Evolutionary conservation across 2,329 filamentous ascomycete species (phyloP), one percentile per base, ranked within the genome.

Genomic region (Cercospora berteroae): DNA sequence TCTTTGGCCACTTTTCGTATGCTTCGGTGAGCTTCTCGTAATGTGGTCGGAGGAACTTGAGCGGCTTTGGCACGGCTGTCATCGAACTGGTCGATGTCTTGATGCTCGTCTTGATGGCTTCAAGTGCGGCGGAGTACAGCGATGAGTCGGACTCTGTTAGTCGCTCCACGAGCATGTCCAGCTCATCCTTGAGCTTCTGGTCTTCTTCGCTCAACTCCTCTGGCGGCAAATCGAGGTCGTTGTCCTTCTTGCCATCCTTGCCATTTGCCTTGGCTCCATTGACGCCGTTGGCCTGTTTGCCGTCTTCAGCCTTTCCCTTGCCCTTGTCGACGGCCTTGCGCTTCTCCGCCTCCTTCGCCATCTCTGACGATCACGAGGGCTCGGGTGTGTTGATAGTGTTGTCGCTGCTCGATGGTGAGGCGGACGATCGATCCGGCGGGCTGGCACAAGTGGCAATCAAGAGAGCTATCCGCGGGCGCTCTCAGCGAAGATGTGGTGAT

Each of bases 31-130:
- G 85, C 66, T 90, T 89, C 81, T 96, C 91, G 83, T 98, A 99
- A 81, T 99, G 94, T 73, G 94, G 95, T 83, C 95, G 89, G 71
- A 99, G 87, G 80, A 99, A 99, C 82, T 99, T 99, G 76, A 99
- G 87, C 36, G 95, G 95, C 83, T 99, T 99, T 25, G 96, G 95
- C 70, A 99, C 95, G 68, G 95, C 95, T 59, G 95, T 99, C 95
- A 99, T 99, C 56, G 96, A 99, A 67, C 94, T 98, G 73, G 95
- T 99, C 68, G 95, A 97, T 65, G 95, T 99, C 85, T 97, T 98
- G 85, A 99, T 99, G 78, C 93, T 96, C 77, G 90, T 93, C 85
- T 97, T 98, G 88, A 99, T 97, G 73, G 93, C 91, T 81, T 98
- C 94, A 73, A 99, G 85, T 64, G 95, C 91, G 67, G 94, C 88